A percentile compares a stretch with the other conserved stretches of the same genome.
These are phyloP conservation scores for Rhizophora mangle DNA, from an alignment of 345 rosid genomes.

Conservation along the genomic window DNA sequence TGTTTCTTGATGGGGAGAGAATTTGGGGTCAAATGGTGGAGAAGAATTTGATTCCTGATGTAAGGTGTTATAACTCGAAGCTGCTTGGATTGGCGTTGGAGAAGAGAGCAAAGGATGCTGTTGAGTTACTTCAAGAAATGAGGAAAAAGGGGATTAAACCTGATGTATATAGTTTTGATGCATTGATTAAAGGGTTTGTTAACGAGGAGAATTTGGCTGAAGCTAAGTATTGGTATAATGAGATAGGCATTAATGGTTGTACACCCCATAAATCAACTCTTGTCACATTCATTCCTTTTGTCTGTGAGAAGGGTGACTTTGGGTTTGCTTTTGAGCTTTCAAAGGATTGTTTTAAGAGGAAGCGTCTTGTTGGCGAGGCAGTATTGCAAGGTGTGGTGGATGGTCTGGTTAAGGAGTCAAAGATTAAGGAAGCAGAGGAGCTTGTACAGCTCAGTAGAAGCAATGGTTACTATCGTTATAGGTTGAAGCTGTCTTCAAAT, in stretches of 20 bases:
- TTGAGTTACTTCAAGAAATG: conserved; percentile 44
- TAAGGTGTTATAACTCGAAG: conserved; percentile 58
- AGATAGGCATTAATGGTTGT: conserved; percentile 35
- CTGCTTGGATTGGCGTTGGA: conserved; percentile 46
- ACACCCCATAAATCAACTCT: conserved; percentile 36
- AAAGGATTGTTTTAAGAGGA: conserved; percentile 29
- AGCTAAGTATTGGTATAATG: conserved; percentile 51
- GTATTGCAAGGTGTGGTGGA: conserved; percentile 53
- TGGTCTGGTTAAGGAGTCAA: conserved; percentile 43
- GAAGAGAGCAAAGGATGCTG: conserved; percentile 44
- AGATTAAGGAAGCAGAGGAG: conserved; percentile 51
- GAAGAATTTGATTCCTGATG: conserved; percentile 39
- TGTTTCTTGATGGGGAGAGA: conserved; percentile 49
- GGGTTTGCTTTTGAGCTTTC: conserved; percentile 50
- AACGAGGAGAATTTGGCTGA: conserved; percentile 42
- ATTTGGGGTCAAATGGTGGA: conserved; percentile 54
- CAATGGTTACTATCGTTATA: conserved; percentile 27
- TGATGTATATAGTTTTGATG: conserved; percentile 49
- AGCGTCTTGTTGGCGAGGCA: conserved; percentile 28
- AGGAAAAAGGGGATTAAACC: conserved; percentile 35
- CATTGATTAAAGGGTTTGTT: conserved; percentile 54
- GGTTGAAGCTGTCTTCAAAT: conserved; percentile 32
- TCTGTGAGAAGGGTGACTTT: conserved; percentile 53
- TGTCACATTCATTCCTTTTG: conserved; percentile 37
- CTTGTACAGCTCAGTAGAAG: conserved; percentile 51